Evolutionary conservation across 2,329 filamentous ascomycete genomes (phyloP).

Genomic region (Colletotrichum sp.): DNA sequence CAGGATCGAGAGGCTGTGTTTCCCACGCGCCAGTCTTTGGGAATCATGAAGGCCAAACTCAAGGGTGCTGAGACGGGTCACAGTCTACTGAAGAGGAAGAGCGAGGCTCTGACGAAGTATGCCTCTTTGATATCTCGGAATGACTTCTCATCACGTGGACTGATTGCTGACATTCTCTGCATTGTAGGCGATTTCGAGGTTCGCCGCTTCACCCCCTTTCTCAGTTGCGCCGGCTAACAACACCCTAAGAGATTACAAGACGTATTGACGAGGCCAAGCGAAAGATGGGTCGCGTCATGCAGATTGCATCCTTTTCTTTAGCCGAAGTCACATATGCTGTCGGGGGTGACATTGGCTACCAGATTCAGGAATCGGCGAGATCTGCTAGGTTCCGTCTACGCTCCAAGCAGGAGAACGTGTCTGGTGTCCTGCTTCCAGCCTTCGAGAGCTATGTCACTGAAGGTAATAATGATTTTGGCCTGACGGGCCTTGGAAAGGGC

Average conservation of each 20-base stretch:
- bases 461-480: constrained; percentile 91
- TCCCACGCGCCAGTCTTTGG: constrained; percentile 94
- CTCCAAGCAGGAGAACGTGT: constrained; percentile 98
- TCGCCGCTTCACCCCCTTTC: constrained; percentile 6
- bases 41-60: constrained; percentile 96
- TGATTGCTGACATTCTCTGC: background rate
- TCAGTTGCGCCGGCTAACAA: background rate
- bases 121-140: constrained; percentile 28
- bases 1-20: constrained; percentile 97
- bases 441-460: constrained; percentile 93
- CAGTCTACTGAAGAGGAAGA: constrained; percentile 95
- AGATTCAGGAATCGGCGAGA: constrained; percentile 95
- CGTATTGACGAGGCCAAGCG: constrained; percentile 98
- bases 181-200: constrained; percentile 86
- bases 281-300: constrained; percentile 99
- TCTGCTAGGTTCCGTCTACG: constrained; percentile 90
- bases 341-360: constrained; percentile 93
- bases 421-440: constrained; percentile 89
- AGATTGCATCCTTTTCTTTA: constrained; percentile 96
- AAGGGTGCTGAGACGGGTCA: constrained; percentile 93
- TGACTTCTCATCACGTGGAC: background rate
- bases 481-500: constrained; percentile 95
- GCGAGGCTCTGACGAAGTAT: constrained; percentile 96
- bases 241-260: constrained; percentile 79
- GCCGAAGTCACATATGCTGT: constrained; percentile 98